phyloP scores from a whole-genome alignment of 768 basidiomycete species.

The Tylopilus plumbeoviolaceoides region DNA sequence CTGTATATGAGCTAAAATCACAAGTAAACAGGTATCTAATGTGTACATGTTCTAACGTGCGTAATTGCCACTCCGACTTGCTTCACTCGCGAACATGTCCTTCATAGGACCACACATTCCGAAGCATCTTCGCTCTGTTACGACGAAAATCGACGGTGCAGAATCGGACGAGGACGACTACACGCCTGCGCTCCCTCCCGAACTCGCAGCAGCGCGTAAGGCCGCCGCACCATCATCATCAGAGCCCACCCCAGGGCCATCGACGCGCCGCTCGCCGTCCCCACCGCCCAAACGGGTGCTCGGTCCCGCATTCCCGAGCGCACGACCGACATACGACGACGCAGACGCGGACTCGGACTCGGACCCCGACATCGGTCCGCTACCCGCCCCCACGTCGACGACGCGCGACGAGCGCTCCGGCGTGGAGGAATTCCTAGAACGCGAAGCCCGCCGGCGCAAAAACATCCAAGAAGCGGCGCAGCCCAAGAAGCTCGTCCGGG shows the following conservation, averaged over 20 bases:
- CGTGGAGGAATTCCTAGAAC: conserved; percentile 78
- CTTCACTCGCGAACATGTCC: conserved; percentile 22
- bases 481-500: conserved; percentile 75
- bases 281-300: conserved; percentile 32
- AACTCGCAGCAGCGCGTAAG: conserved; percentile 47
- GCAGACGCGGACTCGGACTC: conserved; percentile 48
- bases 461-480: conserved; percentile 74
- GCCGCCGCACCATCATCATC: conserved; percentile 25
- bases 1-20: neutral
- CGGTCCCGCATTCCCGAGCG: conserved; percentile 52
- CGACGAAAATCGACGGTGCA: conserved; percentile 24
- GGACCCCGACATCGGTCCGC: conserved; percentile 82
- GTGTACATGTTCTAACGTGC: neutral
- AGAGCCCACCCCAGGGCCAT: conserved; percentile 17
- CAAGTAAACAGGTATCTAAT: neutral
- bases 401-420: conserved; percentile 53
- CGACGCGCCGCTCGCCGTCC: conserved; percentile 20
- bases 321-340: conserved; percentile 28
- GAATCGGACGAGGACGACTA: conserved; percentile 58
- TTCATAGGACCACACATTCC: conserved; percentile 58
- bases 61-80: too few relatives aligned
- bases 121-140: conserved; percentile 36
- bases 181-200: conserved; percentile 71
- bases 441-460: conserved; percentile 74
- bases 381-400: conserved; percentile 41